Evolutionary conservation across 192 early-diverging fungal genomes (phyloP).

Genomic region (Rhizophagus clarus): DNA sequence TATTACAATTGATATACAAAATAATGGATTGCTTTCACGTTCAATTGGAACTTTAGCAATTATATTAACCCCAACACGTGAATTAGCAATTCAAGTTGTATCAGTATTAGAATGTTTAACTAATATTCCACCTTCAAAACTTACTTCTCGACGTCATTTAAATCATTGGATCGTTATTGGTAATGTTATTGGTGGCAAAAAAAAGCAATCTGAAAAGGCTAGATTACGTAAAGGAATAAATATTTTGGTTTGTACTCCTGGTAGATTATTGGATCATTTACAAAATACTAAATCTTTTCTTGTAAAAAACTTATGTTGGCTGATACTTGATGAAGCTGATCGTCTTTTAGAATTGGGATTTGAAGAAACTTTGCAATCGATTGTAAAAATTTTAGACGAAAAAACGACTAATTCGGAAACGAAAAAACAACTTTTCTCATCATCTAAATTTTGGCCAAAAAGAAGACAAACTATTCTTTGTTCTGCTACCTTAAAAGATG

Average conservation of each 20-base stretch:
- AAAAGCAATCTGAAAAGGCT: constrained; percentile 79
- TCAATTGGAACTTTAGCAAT: constrained; percentile 87
- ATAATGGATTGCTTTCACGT: constrained; percentile 54
- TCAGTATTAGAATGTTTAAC: constrained; percentile 75
- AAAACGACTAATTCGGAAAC: constrained; percentile 43
- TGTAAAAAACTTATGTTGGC: constrained; percentile 85
- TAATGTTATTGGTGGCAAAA: constrained; percentile 81
- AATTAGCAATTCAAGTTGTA: constrained; percentile 94
- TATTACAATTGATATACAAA: constrained; percentile 49
- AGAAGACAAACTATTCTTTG: constrained; percentile 78
- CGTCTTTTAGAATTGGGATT: constrained; percentile 94
- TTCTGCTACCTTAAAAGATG: constrained; percentile 90
- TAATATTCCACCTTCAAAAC: constrained; percentile 51
- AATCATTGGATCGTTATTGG: constrained; percentile 84
- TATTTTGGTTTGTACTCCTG: constrained; percentile 92
- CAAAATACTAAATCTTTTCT: constrained; percentile 85
- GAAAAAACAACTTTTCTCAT: constrained; percentile 31
- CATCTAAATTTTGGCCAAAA: constrained; percentile 54
- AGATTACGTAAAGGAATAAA: constrained; percentile 85
- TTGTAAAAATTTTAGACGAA: constrained; percentile 65
- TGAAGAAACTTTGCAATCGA: constrained; percentile 73
- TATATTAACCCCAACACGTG: constrained; percentile 94
- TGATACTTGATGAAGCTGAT: constrained; percentile 98
- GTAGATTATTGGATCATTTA: constrained; percentile 88
- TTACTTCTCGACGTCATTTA: constrained; percentile 41